These are phyloP conservation scores for Globisporangium splendens DNA, from an alignment of 352 stramenopile genomes.

Conservation along the genomic window DNA sequence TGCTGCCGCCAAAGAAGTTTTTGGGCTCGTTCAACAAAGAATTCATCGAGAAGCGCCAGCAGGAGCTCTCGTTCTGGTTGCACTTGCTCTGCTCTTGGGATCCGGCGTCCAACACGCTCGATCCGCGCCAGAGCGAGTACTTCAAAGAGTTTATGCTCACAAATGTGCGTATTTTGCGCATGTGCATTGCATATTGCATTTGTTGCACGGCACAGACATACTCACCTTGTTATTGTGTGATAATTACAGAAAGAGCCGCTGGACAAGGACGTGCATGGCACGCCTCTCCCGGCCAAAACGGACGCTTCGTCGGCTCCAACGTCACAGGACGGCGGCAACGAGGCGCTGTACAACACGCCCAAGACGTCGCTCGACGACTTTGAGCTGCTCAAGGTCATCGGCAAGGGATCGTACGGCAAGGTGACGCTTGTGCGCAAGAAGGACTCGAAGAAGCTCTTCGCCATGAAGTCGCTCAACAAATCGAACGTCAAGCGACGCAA, in stretches of 20 bases:
- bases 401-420: constrained; percentile 91
- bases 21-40: constrained; percentile 87
- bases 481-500: constrained; percentile 85
- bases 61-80: constrained; percentile 85
- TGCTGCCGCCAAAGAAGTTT: constrained; percentile 87
- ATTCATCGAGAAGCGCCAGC: constrained; percentile 87
- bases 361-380: constrained; percentile 91
- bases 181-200: neutral
- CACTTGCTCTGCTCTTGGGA: constrained; percentile 79
- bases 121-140: constrained; percentile 67
- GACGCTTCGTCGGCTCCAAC: constrained; percentile 5
- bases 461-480: constrained; percentile 90
- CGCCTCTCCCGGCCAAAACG: constrained; percentile 26
- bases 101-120: constrained; percentile 46
- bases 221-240: constrained; percentile 5
- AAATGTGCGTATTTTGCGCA: constrained; percentile 40
- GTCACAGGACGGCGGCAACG: constrained; percentile 25
- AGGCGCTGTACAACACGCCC: constrained; percentile 80
- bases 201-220: neutral
- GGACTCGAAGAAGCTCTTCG: constrained; percentile 66
- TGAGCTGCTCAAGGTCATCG: constrained; percentile 91
- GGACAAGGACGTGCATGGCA: constrained; percentile 46
- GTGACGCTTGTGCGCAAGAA: constrained; percentile 88
- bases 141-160: constrained; percentile 80
- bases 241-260: constrained; percentile 64